Percentiles rank a stretch among this genome's conserved stretches.
Conservation (phyloP, 2,329 filamentous ascomycete genomes). For the Clonostachys rosea region DNA sequence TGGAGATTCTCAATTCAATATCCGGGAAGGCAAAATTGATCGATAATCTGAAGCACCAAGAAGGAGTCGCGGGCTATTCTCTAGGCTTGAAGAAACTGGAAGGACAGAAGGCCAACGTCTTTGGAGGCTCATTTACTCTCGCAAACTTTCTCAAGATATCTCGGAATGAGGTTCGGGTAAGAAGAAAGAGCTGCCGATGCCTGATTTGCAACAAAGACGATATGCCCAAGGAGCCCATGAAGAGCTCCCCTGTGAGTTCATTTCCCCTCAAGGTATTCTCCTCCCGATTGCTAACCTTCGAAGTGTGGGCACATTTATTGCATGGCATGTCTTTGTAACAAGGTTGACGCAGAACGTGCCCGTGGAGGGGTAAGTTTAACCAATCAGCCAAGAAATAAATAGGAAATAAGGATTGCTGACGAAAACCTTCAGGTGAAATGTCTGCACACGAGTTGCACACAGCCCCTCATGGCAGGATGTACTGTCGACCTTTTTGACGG, state of each 20-base stretch:
- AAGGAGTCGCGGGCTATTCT: constrained; percentile 4
- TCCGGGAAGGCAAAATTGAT: not conserved
- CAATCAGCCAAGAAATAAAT: not conserved
- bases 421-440: not conserved
- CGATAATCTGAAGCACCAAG: not conserved
- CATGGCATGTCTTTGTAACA: not conserved
- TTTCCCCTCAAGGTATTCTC: no score
- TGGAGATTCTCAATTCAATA: not conserved
- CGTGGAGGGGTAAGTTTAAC: no score
- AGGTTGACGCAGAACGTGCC: no score
- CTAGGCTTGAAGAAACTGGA: constrained; percentile 7
- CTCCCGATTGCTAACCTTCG: constrained; percentile 4
- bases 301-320: constrained; percentile 28
- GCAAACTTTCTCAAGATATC: constrained; percentile 4
- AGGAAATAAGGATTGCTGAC: constrained; percentile 9
- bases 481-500: no score
- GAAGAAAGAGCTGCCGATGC: not conserved
- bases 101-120: not conserved
- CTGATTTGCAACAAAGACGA: no score
- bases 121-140: constrained; percentile 13
- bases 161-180: constrained; percentile 8
- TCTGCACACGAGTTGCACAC: not conserved
- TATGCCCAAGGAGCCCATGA: no score
- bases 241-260: no score
- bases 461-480: no score